Evolutionary conservation across 2,329 filamentous ascomycete species (phyloP).

Genomic region (Epichloe gansuensis): DNA sequence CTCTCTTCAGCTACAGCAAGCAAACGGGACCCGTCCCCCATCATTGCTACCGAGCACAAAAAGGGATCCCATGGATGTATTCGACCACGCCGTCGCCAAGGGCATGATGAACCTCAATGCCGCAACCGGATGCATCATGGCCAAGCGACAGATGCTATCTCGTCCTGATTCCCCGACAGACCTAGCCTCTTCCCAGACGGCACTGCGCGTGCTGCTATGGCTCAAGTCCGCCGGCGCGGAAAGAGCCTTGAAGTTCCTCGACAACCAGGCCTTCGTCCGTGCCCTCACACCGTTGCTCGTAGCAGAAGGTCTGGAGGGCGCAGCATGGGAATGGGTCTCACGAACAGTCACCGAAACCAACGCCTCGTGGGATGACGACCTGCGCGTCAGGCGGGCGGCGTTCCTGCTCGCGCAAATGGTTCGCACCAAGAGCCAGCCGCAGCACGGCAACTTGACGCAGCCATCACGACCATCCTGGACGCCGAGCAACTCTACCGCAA

Average conservation of each 20-base stretch:
- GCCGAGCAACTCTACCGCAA: slow-evolving; percentile 30
- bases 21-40: slow-evolving; percentile 11
- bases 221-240: slow-evolving; percentile 38
- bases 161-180: slow-evolving; percentile 11
- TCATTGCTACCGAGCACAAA: slow-evolving; percentile 8
- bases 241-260: slow-evolving; percentile 32
- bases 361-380: slow-evolving; percentile 9
- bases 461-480: slow-evolving; percentile 35
- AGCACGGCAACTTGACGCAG: slow-evolving; percentile 33
- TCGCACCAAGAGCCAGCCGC: slow-evolving; percentile 27
- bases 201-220: slow-evolving; percentile 39
- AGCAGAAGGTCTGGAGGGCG: slow-evolving; percentile 37
- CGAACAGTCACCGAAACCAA: slow-evolving; percentile 23
- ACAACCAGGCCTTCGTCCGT: slow-evolving; percentile 24
- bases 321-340: slow-evolving; percentile 41
- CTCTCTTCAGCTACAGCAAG: slow-evolving; percentile 34
- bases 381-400: slow-evolving; percentile 17
- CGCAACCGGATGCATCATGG: slow-evolving; percentile 41
- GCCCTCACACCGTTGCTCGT: slow-evolving; percentile 37
- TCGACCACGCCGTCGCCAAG: slow-evolving; percentile 41
- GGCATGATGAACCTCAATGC: slow-evolving; percentile 43
- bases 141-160: slow-evolving; percentile 31
- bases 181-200: slow-evolving; percentile 32
- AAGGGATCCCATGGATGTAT: slow-evolving; percentile 40
- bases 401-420: slow-evolving; percentile 29